Percentiles rank a stretch among this genome's conserved stretches.
Conservation (phyloP, 2,329 filamentous ascomycete genomes). For the Ophiostoma sp. region DNA sequence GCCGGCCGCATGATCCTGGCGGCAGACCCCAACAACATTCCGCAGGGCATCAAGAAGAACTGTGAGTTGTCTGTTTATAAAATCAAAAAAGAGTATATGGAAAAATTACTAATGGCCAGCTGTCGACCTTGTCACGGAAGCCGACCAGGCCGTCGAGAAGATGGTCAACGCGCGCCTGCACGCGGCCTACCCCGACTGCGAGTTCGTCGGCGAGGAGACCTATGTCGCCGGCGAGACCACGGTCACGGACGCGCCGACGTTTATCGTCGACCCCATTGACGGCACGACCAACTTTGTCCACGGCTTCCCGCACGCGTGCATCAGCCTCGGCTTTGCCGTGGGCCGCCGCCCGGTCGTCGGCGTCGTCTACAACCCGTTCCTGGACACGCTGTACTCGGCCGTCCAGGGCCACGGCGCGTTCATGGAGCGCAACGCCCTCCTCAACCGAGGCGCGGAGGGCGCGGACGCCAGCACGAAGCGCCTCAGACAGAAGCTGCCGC, state of each 20-base stretch:
- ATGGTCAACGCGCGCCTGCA: conserved; percentile 53
- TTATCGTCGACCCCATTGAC: conserved; percentile 78
- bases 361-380: conserved; percentile 76
- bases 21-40: conserved; percentile 55
- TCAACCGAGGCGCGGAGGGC: conserved; percentile 32
- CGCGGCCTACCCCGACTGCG: conserved; percentile 49
- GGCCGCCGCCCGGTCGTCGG: conserved; percentile 59
- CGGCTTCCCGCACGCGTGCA: conserved; percentile 66
- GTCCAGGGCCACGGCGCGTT: conserved; percentile 64
- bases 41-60: conserved; percentile 59
- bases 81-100: not conserved
- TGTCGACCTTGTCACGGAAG: conserved; percentile 64
- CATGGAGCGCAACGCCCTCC: conserved; percentile 43
- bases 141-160: conserved; percentile 60
- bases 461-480: not conserved
- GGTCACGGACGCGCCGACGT: conserved; percentile 64
- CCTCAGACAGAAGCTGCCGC: conserved; percentile 35
- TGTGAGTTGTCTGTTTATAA: conserved; percentile 30
- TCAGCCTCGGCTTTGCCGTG: conserved; percentile 68
- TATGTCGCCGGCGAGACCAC: conserved; percentile 59
- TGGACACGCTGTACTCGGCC: conserved; percentile 62
- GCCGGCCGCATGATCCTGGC: conserved; percentile 60
- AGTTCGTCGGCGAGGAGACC: conserved; percentile 73
- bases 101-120: conserved; percentile 38
- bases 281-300: conserved; percentile 80